Conservation (phyloP, 2,329 filamentous ascomycete genomes). For the Fusarium algeriense region DNA sequence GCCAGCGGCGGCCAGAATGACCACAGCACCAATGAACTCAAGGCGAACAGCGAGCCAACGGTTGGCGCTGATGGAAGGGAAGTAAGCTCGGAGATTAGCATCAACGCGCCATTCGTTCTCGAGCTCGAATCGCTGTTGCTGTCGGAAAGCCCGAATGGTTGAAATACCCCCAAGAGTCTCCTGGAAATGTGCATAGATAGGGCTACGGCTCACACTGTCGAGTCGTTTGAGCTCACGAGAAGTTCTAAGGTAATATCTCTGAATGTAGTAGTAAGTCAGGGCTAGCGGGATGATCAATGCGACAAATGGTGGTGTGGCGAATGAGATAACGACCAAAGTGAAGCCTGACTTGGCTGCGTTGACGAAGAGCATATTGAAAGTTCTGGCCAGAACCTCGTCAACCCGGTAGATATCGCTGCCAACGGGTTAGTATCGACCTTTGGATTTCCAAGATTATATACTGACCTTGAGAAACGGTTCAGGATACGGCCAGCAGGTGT, state of each 20-base stretch:
- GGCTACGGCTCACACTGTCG: slow-evolving; percentile 94
- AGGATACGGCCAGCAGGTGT: slow-evolving; percentile 96
- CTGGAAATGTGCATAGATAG: slow-evolving; percentile 98
- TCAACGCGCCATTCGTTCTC: slow-evolving; percentile 99
- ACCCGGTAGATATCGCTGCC: slow-evolving; percentile 80
- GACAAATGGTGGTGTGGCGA: slow-evolving; percentile 83
- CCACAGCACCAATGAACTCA: slow-evolving; percentile 93
- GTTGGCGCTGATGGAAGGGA: slow-evolving; percentile 93
- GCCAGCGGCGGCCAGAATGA: slow-evolving; percentile 88
- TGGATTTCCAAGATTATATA: slow-evolving; percentile 22
- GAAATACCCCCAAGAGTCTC: slow-evolving; percentile 94
- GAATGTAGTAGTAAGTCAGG: slow-evolving; percentile 89
- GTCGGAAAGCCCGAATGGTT: slow-evolving; percentile 94
- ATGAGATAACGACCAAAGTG: slow-evolving; percentile 87
- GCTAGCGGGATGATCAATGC: slow-evolving; percentile 84
- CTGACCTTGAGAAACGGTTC: slow-evolving; percentile 92
- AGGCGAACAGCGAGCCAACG: slow-evolving; percentile 95
- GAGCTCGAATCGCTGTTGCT: slow-evolving; percentile 85
- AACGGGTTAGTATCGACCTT: slow-evolving; percentile 42
- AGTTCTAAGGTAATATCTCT: slow-evolving; percentile 95
- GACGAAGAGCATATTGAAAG: slow-evolving; percentile 96
- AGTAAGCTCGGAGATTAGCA: slow-evolving; percentile 93
- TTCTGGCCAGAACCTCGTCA: slow-evolving; percentile 93
- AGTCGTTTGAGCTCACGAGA: slow-evolving; percentile 96
- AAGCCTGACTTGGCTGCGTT: slow-evolving; percentile 82